A percentile compares a stretch with the other conserved stretches of the same genome.
Conservation (phyloP, 1,139 yeast species). For the Hemisphaericaspora lyxosophila region DNA sequence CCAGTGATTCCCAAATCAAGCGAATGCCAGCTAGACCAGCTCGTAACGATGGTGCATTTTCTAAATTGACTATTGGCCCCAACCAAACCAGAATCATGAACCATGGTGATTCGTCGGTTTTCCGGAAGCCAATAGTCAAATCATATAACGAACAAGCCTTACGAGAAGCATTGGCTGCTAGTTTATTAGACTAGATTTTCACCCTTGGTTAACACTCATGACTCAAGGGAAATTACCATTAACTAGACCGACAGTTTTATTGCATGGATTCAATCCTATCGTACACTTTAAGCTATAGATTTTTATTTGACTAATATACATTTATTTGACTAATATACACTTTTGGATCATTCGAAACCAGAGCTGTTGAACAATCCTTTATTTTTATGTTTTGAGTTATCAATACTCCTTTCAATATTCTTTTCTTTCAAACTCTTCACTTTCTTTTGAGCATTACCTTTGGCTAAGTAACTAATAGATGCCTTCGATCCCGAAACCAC, state of each 20-base stretch:
- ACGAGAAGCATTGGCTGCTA: slow-evolving; percentile 32
- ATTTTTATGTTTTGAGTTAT: slow-evolving; percentile 19
- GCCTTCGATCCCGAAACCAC: slow-evolving; percentile 59
- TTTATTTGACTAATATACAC: background rate
- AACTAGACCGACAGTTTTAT: too few relatives aligned
- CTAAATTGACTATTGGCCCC: slow-evolving; percentile 49
- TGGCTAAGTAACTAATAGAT: slow-evolving; percentile 55
- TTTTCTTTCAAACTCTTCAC: slow-evolving; percentile 30
- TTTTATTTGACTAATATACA: slow-evolving; percentile 1
- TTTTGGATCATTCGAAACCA: slow-evolving; percentile 20
- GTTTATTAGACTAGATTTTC: slow-evolving; percentile 13
- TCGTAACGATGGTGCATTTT: slow-evolving; percentile 36
- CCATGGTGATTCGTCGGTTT: slow-evolving; percentile 43
- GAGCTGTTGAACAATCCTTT: slow-evolving; percentile 19
- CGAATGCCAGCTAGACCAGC: slow-evolving; percentile 29
- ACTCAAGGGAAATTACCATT: slow-evolving; percentile 1
- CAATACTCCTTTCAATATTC: slow-evolving; percentile 29
- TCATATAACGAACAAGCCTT: slow-evolving; percentile 34
- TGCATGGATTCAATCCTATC: too few relatives aligned
- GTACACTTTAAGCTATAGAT: background rate
- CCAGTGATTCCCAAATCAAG: slow-evolving; percentile 25
- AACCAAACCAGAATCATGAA: slow-evolving; percentile 42
- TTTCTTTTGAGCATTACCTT: slow-evolving; percentile 23
- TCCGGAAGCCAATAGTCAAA: slow-evolving; percentile 40
- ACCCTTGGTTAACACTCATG: slow-evolving; percentile 1